Conservation (phyloP, 2,329 filamentous ascomycete genomes). For the Fusarium piperis region DNA sequence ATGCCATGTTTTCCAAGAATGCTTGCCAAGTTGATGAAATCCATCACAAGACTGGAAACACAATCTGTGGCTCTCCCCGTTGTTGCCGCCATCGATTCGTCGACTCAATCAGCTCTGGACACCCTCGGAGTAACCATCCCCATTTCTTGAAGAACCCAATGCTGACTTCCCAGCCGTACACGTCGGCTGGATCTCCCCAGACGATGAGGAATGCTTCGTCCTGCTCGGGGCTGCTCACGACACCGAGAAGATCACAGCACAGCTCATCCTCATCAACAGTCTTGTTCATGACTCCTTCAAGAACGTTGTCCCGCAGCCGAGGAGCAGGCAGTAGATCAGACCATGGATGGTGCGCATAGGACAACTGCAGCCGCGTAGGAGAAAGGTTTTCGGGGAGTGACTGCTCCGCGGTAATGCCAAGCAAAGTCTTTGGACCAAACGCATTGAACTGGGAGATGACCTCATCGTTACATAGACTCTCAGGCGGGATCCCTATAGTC, state of each 20-base stretch:
- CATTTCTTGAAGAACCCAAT: conserved; percentile 57
- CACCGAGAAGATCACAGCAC: conserved; percentile 30
- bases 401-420: background rate
- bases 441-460: conserved; percentile 34
- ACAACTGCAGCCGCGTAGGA: conserved; percentile 28
- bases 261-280: conserved; percentile 34
- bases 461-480: conserved; percentile 32
- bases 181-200: conserved; percentile 59
- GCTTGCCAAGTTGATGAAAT: background rate
- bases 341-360: conserved; percentile 36
- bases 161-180: conserved; percentile 58
- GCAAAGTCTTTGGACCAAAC: background rate
- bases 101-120: conserved; percentile 48
- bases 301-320: conserved; percentile 33
- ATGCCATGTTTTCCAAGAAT: background rate
- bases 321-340: conserved; percentile 36
- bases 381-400: conserved; percentile 8
- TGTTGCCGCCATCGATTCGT: conserved; percentile 50
- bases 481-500: conserved; percentile 17
- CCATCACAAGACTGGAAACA: conserved; percentile 12
- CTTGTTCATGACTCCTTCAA: conserved; percentile 14
- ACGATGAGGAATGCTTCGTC: conserved; percentile 50
- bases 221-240: background rate
- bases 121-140: conserved; percentile 51
- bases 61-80: conserved; percentile 29